phyloP scores from a whole-genome alignment of 2,329 filamentous ascomycete species.

The Thermoascus crustaceus region DNA sequence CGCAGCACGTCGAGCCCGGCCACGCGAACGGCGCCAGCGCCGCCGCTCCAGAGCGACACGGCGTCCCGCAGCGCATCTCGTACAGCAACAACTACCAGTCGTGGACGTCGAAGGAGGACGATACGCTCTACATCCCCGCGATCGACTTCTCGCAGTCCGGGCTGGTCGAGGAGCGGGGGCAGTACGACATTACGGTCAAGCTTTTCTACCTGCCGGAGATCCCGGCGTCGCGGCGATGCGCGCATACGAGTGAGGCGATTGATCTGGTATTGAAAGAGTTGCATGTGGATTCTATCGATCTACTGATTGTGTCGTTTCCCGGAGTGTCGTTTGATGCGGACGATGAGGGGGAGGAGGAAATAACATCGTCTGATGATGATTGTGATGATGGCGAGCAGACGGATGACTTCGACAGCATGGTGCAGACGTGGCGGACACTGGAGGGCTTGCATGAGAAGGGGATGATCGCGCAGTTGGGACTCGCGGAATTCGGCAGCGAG shows the following conservation, averaged over 20 bases:
- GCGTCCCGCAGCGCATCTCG: constrained; percentile 16
- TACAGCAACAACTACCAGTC: constrained; percentile 30
- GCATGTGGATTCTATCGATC: constrained; percentile 65
- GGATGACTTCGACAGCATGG: constrained; percentile 52
- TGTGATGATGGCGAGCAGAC: constrained; percentile 27
- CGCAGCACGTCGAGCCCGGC: constrained; percentile 52
- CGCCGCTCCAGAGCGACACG: constrained; percentile 7
- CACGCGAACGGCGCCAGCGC: constrained; percentile 22
- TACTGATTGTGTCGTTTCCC: constrained; percentile 88
- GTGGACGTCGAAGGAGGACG: constrained; percentile 62
- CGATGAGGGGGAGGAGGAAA: constrained; percentile 63
- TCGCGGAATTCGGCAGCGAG: constrained; percentile 85
- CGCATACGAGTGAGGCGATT: constrained; percentile 70
- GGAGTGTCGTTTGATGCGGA: constrained; percentile 90
- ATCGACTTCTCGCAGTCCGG: constrained; percentile 64
- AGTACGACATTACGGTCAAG: constrained; percentile 94
- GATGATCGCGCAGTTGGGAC: constrained; percentile 65
- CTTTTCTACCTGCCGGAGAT: constrained; percentile 80
- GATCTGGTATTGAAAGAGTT: constrained; percentile 73
- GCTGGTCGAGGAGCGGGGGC: constrained; percentile 68
- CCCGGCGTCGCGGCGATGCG: constrained; percentile 54
- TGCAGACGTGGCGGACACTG: constrained; percentile 60
- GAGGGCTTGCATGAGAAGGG: constrained; percentile 66
- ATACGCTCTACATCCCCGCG: constrained; percentile 65
- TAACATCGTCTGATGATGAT: constrained; percentile 8